Conservation (phyloP, 192 early-diverging fungal genomes). For the Diversispora eburnea region DNA sequence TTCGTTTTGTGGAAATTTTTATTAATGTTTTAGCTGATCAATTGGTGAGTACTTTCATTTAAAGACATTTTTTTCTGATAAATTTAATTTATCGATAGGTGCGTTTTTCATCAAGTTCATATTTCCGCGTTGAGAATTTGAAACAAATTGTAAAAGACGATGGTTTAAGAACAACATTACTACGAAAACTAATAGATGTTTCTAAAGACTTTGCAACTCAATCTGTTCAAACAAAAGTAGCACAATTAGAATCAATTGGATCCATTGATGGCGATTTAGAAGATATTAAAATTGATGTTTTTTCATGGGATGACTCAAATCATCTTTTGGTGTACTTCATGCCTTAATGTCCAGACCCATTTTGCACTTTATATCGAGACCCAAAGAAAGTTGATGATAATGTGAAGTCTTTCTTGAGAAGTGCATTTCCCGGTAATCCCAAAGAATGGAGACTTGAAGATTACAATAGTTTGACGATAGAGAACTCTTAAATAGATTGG, state of each 20-base stretch:
- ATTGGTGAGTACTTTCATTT: constrained; percentile 8
- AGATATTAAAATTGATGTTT: not conserved
- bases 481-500: constrained; percentile 4
- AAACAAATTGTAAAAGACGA: not conserved
- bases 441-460: constrained; percentile 3
- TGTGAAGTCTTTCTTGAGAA: constrained; percentile 14
- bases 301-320: constrained; percentile 23
- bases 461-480: not conserved
- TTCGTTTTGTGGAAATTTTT: constrained; percentile 28
- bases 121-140: constrained; percentile 25
- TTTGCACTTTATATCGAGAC: constrained; percentile 23
- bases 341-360: constrained; percentile 12
- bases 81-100: constrained; percentile 20
- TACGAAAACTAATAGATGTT: not conserved
- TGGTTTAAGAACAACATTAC: constrained; percentile 15
- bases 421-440: not conserved
- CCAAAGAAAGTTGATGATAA: constrained; percentile 10
- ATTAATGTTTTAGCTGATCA: constrained; percentile 30
- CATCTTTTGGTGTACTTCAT: constrained; percentile 22
- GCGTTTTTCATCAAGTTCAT: constrained; percentile 22
- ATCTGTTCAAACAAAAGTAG: not conserved
- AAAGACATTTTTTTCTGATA: too few relatives aligned
- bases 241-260: constrained; percentile 6
- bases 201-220: constrained; percentile 27
- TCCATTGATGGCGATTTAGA: not conserved